Evolutionary conservation across 1,139 yeast genomes (phyloP), one percentile per base, ranked within the genome.

Genomic region (Geotrichum klebahnii): DNA sequence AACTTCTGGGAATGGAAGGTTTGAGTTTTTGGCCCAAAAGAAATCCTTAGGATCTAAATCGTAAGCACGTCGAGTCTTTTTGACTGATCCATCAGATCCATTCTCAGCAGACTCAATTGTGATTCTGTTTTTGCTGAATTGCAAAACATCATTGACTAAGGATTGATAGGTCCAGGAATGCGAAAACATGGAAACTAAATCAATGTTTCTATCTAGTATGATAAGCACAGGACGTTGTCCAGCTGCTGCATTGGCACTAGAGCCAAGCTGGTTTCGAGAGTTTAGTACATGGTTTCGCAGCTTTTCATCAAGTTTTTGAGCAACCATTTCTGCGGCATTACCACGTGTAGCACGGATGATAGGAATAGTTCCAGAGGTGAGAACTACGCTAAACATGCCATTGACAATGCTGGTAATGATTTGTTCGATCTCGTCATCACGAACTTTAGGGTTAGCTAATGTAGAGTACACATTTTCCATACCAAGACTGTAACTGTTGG

Each of bases 151-250:
- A 61, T 90, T 85, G 14, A 92, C 95, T 79, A 92, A 82, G 61
- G 97, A 89, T 70, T 92, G 96, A 66, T 92, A 92, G 48, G 95
- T 89, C 97, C 98, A 90, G 5, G 97, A 88, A 67, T 92, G 99
- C 1, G 94, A 80, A 66, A 94, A 82, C 97, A 92, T 90, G 24
- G 96, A 84, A 2, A 92, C 83, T 56, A 94, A 74, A 67, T 94
- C 97, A 54, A 92, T 76, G 61, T 85, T 87, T 65, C 99, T 78
- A 67, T 92, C 99, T 53, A 90, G 71, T 48, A 92, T 70, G 34
- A 94, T 76, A 60, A 92, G 73, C 14, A 92, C 97, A 3, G 87
- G 80, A 55, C 96, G 74, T 14, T 64, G 53, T 61, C 63, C 54
- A 54, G 77, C 52, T 49, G 64, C 59, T 55, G 24, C 54, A 62